Base-by-base conservation (phyloP, 2,329 filamentous ascomycete species). In the Acrodontium crateriforme region DNA sequence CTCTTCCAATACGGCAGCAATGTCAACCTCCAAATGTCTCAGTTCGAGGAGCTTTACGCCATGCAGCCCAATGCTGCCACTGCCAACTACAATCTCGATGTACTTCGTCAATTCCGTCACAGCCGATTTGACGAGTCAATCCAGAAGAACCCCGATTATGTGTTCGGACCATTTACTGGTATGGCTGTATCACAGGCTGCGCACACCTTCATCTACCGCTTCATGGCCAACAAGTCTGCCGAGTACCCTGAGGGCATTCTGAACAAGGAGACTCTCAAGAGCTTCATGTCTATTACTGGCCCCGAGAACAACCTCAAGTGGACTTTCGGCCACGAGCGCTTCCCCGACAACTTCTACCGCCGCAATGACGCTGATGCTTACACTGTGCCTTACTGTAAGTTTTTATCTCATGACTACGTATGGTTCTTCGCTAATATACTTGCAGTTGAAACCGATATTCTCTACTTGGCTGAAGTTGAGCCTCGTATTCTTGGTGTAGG, bases 331-430 rank as follows among this genome's bases (percentile, higher is more conserved):
- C 32, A 53, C 23, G 58, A 62, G 37, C 41, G 47, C 5, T 58
- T 62, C 31, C 59, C 59, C 2, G 45, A 58, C 19, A 56, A 61
- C 39, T 53, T 44, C 45, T 52, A 50, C 41, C 44, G 42, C 16
- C 43, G 50, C 20, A 46, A 47, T 37, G 25, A 30, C 2, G 22
- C 25, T 12, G 42, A 49, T 29, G 38, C 46, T 13, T 56, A 56
- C 45, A 46, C 42, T 9, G 45, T 53, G 24, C 35, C 36, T 5
- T 49, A 44, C 33, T 35, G 46, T 36, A 18, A 12, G 36, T 31
- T 25, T 6, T 4, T 18, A 10, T 16, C 25, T 6, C 6, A 18
- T 14, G n/a, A 14, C 9, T 6, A 9, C 15, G 6, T 27, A 12
- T 8, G 6, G 9, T 12, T 13, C 7, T 8, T 7, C 18, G 8